These are phyloP conservation scores for Dendrostoma leiphaemia DNA, from an alignment of 2,329 filamentous ascomycete species.

Conservation along the genomic window DNA sequence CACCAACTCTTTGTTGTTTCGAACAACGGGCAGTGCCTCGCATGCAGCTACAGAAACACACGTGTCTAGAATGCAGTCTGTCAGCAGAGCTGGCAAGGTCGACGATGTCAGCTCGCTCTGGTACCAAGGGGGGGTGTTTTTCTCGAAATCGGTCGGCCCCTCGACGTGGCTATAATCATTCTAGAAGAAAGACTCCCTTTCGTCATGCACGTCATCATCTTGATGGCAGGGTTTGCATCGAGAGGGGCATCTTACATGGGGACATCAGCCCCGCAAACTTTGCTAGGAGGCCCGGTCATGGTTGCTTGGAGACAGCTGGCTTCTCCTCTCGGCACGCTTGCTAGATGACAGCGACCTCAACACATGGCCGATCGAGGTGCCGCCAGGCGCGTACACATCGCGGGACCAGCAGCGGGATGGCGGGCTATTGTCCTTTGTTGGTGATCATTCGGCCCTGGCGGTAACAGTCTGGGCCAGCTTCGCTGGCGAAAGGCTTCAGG, in stretches of 20 bases:
- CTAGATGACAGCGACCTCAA: slow-evolving; percentile 7
- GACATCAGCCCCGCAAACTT: slow-evolving; percentile 6
- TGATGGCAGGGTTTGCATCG: slow-evolving; percentile 5
- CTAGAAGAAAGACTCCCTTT: slow-evolving; percentile 8
- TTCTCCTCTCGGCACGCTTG: slow-evolving; percentile 8
- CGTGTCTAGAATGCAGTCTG: slow-evolving; percentile 9
- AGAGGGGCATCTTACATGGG: slow-evolving; percentile 5
- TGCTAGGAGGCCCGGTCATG: background rate
- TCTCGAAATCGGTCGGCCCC: slow-evolving; percentile 2
- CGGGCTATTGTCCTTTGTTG: background rate
- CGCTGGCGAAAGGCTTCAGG: slow-evolving; percentile 1
- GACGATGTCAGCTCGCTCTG: slow-evolving; percentile 12
- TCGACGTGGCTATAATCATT: slow-evolving; percentile 4
- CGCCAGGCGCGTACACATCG: background rate
- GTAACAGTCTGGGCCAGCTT: slow-evolving; percentile 9
- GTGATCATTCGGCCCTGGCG: slow-evolving; percentile 9
- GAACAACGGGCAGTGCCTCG: background rate
- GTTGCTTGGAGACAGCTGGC: background rate
- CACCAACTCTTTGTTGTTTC: background rate
- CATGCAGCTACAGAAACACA: slow-evolving; percentile 6
- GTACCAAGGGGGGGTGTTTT: slow-evolving; percentile 9
- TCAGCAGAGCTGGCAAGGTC: slow-evolving; percentile 9
- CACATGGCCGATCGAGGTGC: slow-evolving; percentile 1
- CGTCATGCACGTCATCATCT: slow-evolving; percentile 1
- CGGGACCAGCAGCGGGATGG: background rate